Conservation (phyloP, 2,329 filamentous ascomycete species). For the Ramularia endophylla region DNA sequence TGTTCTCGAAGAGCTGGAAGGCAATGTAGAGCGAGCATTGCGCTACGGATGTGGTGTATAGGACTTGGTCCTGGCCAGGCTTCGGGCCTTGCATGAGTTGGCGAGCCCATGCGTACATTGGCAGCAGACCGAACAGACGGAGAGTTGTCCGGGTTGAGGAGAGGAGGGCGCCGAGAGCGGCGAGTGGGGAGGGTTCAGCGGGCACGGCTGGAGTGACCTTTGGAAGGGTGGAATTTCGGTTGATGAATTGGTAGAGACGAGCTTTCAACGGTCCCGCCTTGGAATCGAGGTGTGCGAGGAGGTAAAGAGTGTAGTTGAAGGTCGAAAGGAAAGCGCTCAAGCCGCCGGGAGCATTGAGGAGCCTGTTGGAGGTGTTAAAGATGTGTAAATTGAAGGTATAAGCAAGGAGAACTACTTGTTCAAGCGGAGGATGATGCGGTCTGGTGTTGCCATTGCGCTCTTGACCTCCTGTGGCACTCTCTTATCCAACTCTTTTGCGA, state of each 20-base stretch:
- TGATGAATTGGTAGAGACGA: slow-evolving; percentile 31
- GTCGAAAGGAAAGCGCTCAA: slow-evolving; percentile 42
- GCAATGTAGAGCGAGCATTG: slow-evolving; percentile 39
- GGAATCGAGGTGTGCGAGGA: slow-evolving; percentile 3
- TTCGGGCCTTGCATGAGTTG: slow-evolving; percentile 37
- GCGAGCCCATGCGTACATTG: slow-evolving; percentile 41
- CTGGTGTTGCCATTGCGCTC: slow-evolving; percentile 29
- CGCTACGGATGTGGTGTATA: slow-evolving; percentile 37
- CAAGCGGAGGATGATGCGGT: slow-evolving; percentile 36
- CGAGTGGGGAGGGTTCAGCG: slow-evolving; percentile 24
- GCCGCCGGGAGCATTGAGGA: slow-evolving; percentile 40
- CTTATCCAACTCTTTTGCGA: slow-evolving; percentile 27
- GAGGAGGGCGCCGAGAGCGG: slow-evolving; percentile 35
- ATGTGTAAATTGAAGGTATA: neutral
- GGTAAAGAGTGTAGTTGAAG: slow-evolving; percentile 29
- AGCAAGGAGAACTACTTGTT: slow-evolving; percentile 36
- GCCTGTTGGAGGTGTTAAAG: slow-evolving; percentile 25
- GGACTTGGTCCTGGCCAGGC: slow-evolving; percentile 35
- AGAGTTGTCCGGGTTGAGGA: slow-evolving; percentile 40
- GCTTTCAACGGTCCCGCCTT: slow-evolving; percentile 3
- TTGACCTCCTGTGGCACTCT: slow-evolving; percentile 24
- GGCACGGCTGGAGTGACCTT: slow-evolving; percentile 16
- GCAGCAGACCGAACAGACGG: slow-evolving; percentile 38
- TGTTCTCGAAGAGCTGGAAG: slow-evolving; percentile 42
- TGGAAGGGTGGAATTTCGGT: slow-evolving; percentile 17